Evolutionary conservation across 202 grass and related monocot genomes (phyloP), one percentile per base, ranked within the genome.

Genomic region (Carex sylvatica): DNA sequence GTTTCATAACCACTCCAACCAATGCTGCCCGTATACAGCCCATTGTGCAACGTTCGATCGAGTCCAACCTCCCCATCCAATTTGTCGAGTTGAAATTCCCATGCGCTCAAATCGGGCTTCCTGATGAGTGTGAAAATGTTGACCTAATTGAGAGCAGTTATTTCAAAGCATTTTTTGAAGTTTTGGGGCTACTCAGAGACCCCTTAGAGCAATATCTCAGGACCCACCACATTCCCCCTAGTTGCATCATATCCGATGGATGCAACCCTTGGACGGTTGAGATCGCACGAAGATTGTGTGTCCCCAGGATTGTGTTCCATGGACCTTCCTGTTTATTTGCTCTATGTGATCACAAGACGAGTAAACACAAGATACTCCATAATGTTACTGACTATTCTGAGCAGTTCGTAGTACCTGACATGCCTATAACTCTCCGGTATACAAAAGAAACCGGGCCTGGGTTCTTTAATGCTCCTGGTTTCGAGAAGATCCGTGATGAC

Each of bases 191-290:
- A 28, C 83, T 97, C 22, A 65, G 49, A 16, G 85, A 26, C 0
- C 85, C 93, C 20, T 80, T 97, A 6, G 88, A 91, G 42, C 52
- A 59, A 14, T 89, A 79, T 82, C 53, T 97, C 31, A 68, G 70
- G 9, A 36, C 53, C 51, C 81, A 91, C 40, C 75, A 68, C 6
- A 82, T 78, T 0, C 76, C 18, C 2, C 89, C 92, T 5, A 81
- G 86, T 87, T 88, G 79, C 84, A 79, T 95, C 36, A 74, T 95
- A 66, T 54, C 79, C 6, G 90, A 94, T 64, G 63, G 84, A 1
- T 73, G 69, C 54, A 23, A 15, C 55, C 52, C 81, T 15, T 89
- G 87, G 90, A 72, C 90, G 2, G 80, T 66, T 9, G 19, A 14
- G 19, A 69, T 86, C 19, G 80, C 85, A 56, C 75, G 40, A 15